A percentile compares a stretch with the other conserved stretches of the same genome.
phyloP scores from a whole-genome alignment of 306 rosid genomes.

The Styphnolobium japonicum region DNA sequence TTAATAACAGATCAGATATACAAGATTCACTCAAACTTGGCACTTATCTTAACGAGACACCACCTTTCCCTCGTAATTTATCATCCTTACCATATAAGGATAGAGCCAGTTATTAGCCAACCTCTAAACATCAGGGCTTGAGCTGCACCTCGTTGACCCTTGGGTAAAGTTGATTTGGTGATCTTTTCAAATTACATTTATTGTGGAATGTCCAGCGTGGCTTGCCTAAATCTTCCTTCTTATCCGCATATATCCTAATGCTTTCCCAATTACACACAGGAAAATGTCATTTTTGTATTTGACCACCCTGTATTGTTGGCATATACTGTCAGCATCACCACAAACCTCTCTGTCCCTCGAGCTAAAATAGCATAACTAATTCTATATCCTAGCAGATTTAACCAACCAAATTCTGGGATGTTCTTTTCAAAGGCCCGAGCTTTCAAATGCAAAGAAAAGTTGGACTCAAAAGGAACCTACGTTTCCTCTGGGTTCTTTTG shows the following conservation, averaged over 20 bases:
- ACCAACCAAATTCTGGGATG: conserved; percentile 33
- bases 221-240: neutral
- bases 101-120: neutral
- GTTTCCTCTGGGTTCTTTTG: conserved; percentile 36
- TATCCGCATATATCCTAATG: neutral
- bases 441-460: neutral
- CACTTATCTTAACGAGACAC: too few species aligned
- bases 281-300: conserved; percentile 23
- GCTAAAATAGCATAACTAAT: conserved; percentile 41
- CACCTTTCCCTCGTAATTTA: too few species aligned
- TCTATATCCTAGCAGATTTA: conserved; percentile 19
- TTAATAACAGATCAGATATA: neutral
- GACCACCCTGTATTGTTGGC: conserved; percentile 16
- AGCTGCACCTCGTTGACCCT: neutral
- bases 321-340: conserved; percentile 27
- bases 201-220: conserved; percentile 11
- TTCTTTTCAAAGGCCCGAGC: conserved; percentile 4
- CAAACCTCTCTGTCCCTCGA: conserved; percentile 29
- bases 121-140: neutral
- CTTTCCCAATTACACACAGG: neutral
- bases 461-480: conserved; percentile 38
- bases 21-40: neutral
- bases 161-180: neutral
- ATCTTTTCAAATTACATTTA: neutral
- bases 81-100: neutral